phyloP scores from a whole-genome alignment of 345 rosid species.

The Citrus australasica region DNA sequence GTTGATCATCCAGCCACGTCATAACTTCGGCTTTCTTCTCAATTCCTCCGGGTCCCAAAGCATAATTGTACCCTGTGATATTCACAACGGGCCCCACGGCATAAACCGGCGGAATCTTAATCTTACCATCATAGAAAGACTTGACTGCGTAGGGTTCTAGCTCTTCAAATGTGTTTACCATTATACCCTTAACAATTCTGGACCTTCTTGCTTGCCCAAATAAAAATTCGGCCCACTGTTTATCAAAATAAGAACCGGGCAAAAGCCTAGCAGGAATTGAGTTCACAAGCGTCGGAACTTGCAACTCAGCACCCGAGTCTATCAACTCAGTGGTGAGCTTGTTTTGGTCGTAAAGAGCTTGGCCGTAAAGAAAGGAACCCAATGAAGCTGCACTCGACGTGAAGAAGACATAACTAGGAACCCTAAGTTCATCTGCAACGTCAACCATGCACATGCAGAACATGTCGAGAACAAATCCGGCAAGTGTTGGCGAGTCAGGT shows the following conservation, averaged over 20 bases:
- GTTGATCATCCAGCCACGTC: constrained; percentile 55
- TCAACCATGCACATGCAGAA: constrained; percentile 49
- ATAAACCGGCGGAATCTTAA: constrained; percentile 30
- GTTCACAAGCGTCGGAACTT: constrained; percentile 27
- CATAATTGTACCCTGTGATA: constrained; percentile 10
- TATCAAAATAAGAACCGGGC: constrained; percentile 7
- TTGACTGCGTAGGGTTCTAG: constrained; percentile 38
- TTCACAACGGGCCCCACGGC: constrained; percentile 55
- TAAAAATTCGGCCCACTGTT: background rate
- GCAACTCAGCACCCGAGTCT: constrained; percentile 31
- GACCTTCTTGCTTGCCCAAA: constrained; percentile 5
- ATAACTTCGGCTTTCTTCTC: constrained; percentile 15
- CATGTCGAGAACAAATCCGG: constrained; percentile 55
- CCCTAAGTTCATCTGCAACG: constrained; percentile 36
- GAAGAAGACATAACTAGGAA: constrained; percentile 49
- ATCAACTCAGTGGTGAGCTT: constrained; percentile 23
- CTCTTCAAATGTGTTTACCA: constrained; percentile 45
- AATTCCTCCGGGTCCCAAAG: background rate
- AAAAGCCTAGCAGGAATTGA: constrained; percentile 36
- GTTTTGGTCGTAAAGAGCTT: constrained; percentile 16
- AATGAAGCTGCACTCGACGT: constrained; percentile 42
- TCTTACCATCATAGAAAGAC: constrained; percentile 2
- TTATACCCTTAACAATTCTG: constrained; percentile 33
- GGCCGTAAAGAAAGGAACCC: constrained; percentile 15
- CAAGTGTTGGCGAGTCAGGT: constrained; percentile 27